Evolutionary conservation across 768 basidiomycete species (phyloP).

Genomic region (Psilocybe azurescens): DNA sequence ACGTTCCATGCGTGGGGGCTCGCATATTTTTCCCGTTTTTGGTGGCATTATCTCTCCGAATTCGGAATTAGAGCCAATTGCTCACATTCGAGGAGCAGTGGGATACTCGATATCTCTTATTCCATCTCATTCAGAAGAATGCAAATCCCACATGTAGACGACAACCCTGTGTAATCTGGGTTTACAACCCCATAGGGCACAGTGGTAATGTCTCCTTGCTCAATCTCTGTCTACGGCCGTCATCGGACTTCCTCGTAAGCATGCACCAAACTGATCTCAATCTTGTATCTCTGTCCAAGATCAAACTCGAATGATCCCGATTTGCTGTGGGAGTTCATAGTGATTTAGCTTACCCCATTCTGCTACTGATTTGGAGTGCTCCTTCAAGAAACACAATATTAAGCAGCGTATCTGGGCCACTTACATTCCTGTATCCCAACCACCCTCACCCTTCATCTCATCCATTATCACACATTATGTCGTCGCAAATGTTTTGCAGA

Average conservation of each 20-base stretch:
- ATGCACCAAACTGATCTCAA: conserved; percentile 31
- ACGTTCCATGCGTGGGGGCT: not conserved
- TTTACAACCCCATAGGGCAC: conserved; percentile 34
- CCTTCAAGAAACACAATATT: conserved; percentile 28
- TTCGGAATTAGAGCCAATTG: not conserved
- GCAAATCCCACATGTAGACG: conserved; percentile 25
- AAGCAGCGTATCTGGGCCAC: conserved; percentile 33
- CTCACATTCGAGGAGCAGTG: not conserved
- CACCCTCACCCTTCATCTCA: conserved; percentile 21
- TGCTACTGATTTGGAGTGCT: conserved; percentile 20
- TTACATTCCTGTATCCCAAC: conserved; percentile 28
- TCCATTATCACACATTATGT: conserved; percentile 16
- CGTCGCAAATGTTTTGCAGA: conserved; percentile 43
- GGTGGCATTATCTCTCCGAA: not conserved
- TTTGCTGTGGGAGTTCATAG: conserved; percentile 32
- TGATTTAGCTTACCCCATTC: conserved; percentile 35
- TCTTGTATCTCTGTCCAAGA: conserved; percentile 27
- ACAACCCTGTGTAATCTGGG: conserved; percentile 21
- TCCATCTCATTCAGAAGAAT: conserved; percentile 14
- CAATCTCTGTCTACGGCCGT: conserved; percentile 25
- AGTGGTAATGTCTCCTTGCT: conserved; percentile 17
- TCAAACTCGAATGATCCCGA: conserved; percentile 37
- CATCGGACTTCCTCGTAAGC: conserved; percentile 39
- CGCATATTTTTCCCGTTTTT: not conserved
- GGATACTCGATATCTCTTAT: conserved; percentile 12